phyloP scores from a whole-genome alignment of 129 eudicot species.

The Solidago caesia region DNA sequence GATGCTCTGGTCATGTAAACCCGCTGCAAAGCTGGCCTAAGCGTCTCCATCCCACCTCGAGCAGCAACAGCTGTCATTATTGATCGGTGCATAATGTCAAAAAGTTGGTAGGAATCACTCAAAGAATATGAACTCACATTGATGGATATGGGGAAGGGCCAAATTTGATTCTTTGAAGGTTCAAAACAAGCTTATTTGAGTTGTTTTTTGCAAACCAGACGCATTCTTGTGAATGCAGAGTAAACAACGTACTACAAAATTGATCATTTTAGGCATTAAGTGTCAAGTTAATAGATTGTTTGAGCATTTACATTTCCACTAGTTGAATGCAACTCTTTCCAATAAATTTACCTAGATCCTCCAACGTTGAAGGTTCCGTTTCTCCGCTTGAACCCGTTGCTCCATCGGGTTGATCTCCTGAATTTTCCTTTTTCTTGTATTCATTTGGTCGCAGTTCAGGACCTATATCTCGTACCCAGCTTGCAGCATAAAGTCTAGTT shows the following conservation, averaged over 20 bases:
- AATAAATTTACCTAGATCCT: slow-evolving; percentile 70
- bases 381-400: slow-evolving; percentile 32
- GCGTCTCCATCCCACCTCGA: slow-evolving; percentile 88
- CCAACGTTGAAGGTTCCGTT: slow-evolving; percentile 70
- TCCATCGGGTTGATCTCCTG: slow-evolving; percentile 31
- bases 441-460: slow-evolving; percentile 85
- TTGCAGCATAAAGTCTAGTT: slow-evolving; percentile 71
- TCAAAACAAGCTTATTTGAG: background rate
- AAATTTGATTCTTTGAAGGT: background rate
- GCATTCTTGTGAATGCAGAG: background rate
- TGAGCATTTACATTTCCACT: background rate
- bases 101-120: background rate
- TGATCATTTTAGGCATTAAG: background rate
- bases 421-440: slow-evolving; percentile 49
- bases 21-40: slow-evolving; percentile 80
- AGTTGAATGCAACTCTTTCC: background rate
- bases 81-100: background rate
- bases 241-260: background rate
- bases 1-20: slow-evolving; percentile 86
- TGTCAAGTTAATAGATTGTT: background rate
- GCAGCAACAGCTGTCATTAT: slow-evolving; percentile 70
- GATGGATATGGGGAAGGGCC: background rate
- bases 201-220: background rate
- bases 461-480: slow-evolving; percentile 91
- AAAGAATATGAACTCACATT: background rate